Conservation (phyloP, 202 grass and related monocot genomes). For the Elaeis oleifera region DNA sequence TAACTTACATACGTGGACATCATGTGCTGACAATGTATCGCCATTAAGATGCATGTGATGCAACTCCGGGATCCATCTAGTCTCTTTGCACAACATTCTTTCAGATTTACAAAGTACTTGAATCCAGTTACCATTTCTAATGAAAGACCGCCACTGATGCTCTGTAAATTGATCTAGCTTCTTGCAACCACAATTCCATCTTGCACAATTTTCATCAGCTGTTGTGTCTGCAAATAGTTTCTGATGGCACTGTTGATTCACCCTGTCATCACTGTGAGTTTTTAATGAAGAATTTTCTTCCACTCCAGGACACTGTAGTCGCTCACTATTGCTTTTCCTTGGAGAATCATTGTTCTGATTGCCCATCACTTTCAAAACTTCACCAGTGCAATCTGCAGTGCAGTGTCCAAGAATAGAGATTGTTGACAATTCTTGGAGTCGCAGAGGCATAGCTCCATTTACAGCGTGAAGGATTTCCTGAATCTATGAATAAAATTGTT, state of each 20-base stretch:
- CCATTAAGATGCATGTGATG: slow-evolving; percentile 45
- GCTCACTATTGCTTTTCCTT: slow-evolving; percentile 10
- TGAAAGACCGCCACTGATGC: slow-evolving; percentile 34
- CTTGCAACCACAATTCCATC: slow-evolving; percentile 31
- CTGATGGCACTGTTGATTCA: slow-evolving; percentile 11
- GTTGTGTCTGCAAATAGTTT: slow-evolving; percentile 18
- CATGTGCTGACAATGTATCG: slow-evolving; percentile 35
- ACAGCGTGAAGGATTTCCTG: slow-evolving; percentile 47
- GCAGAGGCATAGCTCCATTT: slow-evolving; percentile 50
- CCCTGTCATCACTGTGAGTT: slow-evolving; percentile 13
- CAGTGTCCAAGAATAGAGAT: slow-evolving; percentile 62
- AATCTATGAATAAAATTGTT: slow-evolving; percentile 21
- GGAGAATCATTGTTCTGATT: slow-evolving; percentile 23
- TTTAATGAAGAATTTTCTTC: slow-evolving; percentile 21
- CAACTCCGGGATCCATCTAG: slow-evolving; percentile 41
- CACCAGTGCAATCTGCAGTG: slow-evolving; percentile 14
- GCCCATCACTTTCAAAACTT: slow-evolving; percentile 18
- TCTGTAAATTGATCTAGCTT: slow-evolving; percentile 47
- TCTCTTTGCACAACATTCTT: slow-evolving; percentile 27
- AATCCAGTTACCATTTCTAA: slow-evolving; percentile 56
- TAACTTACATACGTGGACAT: slow-evolving; percentile 97
- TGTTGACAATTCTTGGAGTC: slow-evolving; percentile 43
- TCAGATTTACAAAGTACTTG: slow-evolving; percentile 33
- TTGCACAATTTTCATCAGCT: slow-evolving; percentile 13
- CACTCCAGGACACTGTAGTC: slow-evolving; percentile 5